Evolutionary conservation across 2,329 filamentous ascomycete species (phyloP), one percentile per base, ranked within the genome.

Genomic region (Ambrosiella beaveri): DNA sequence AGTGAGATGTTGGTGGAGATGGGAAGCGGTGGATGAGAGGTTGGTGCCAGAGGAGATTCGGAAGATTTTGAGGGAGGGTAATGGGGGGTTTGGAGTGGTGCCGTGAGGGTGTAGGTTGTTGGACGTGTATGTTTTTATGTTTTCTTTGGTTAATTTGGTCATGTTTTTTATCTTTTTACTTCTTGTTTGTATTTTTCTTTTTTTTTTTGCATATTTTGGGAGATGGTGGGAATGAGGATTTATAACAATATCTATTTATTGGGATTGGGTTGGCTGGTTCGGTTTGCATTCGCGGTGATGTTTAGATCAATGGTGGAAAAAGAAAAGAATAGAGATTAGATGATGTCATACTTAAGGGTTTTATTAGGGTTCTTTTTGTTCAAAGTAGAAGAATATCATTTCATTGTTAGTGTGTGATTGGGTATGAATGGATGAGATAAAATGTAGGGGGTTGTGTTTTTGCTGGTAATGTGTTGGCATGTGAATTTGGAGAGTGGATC

Each of bases 31-130:
- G 5, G 51, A 53, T 12, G 17, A n/a, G 44, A 13, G 44, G 19
- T 58, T 50, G 57, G 50, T 49, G 52, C 57, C 44, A 7, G 44
- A 15, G 44, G 44, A 47, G 44, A 7, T 13, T 27, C 19, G 19
- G 44, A 7, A 47, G 9, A 15, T 47, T 47, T 13, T 15, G 44
- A 15, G n/a, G 44, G 44, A 47, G n/a, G 9, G n/a, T 13, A 17
- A 17, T 15, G 13, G 44, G 44, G 11, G 17, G 44, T 17, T 7
- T 15, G 7, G 44, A 47, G 17, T 47, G 44, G 44, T 47, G 8
- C 40, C 36, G 57, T 60, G 57, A 56, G 59, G 17, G 40, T 60
- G 55, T 60, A 55, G 44, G 44, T 47, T 7, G 44, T 15, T 47
- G n/a, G n/a, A 7, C 12, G 51, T 5, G 51, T 52, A 19, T 47